Conservation (phyloP, 1,139 yeast species). For the Protomyces gravidus region DNA sequence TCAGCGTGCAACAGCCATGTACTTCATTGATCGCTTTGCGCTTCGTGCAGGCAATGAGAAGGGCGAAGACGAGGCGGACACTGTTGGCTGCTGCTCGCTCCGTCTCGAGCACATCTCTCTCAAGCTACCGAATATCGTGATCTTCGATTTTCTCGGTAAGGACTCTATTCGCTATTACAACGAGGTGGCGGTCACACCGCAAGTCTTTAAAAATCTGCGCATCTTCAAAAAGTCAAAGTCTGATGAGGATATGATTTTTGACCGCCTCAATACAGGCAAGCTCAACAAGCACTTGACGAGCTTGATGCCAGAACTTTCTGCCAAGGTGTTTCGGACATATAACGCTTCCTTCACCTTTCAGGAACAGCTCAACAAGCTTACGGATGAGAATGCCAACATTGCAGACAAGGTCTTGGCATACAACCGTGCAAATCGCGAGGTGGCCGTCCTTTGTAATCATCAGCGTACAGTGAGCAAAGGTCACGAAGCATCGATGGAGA, state of each 20-base stretch:
- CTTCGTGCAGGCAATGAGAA: conserved; percentile 98
- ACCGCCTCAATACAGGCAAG: conserved; percentile 75
- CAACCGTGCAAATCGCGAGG: conserved; percentile 93
- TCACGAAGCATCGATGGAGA: conserved; percentile 75
- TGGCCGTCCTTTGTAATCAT: conserved; percentile 94
- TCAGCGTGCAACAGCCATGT: conserved; percentile 91
- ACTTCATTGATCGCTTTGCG: conserved; percentile 88
- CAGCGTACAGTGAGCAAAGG: conserved; percentile 86
- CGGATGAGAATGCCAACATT: conserved; percentile 77
- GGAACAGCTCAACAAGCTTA: conserved; percentile 71
- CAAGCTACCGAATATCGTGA: conserved; percentile 77
- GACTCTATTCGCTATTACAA: conserved; percentile 90
- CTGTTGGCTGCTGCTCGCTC: conserved; percentile 95
- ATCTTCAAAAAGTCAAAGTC: conserved; percentile 86
- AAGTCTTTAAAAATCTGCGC: conserved; percentile 81
- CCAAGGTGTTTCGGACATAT: conserved; percentile 95
- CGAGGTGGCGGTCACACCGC: conserved; percentile 83
- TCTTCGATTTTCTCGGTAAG: conserved; percentile 94
- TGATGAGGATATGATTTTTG: conserved; percentile 84
- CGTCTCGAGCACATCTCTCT: conserved; percentile 83
- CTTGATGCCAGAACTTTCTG: conserved; percentile 90
- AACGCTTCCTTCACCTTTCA: conserved; percentile 87
- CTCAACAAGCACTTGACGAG: conserved; percentile 81
- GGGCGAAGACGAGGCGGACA: conserved; percentile 95
- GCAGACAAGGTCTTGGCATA: conserved; percentile 81